These are phyloP conservation scores for Athelia sp. DNA, from an alignment of 1,284 basidiomycete genomes.

Conservation along the genomic window DNA sequence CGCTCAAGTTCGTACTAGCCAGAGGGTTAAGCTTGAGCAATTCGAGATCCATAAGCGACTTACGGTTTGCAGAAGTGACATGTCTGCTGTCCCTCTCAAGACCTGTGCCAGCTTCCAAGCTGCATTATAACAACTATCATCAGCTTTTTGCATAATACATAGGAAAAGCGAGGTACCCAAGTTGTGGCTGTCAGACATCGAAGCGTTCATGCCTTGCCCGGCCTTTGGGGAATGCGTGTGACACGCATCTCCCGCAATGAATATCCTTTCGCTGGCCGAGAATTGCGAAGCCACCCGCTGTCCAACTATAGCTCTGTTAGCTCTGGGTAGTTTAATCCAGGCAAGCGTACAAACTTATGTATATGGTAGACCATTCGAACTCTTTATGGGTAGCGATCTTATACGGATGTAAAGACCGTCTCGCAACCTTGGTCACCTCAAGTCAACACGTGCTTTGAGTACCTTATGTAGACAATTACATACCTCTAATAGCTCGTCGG, in stretches of 20 bases:
- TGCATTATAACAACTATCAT: conserved; percentile 10
- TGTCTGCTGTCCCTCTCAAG: conserved; percentile 48
- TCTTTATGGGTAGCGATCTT: conserved; percentile 48
- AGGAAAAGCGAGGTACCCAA: conserved; percentile 16
- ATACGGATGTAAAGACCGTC: conserved; percentile 67
- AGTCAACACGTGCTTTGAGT: not conserved
- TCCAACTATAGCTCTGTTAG: conserved; percentile 37
- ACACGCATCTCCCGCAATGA: conserved; percentile 79
- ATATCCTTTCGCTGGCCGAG: conserved; percentile 64
- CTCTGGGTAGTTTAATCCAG: not conserved
- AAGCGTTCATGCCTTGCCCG: conserved; percentile 71
- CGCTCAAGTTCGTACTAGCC: conserved; percentile 38
- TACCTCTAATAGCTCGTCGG: conserved; percentile 59
- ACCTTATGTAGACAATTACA: conserved; percentile 5
- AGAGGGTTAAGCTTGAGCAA: not conserved
- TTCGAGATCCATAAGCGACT: not conserved
- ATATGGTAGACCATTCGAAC: conserved; percentile 81
- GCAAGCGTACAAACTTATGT: conserved; percentile 44
- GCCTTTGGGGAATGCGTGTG: conserved; percentile 84
- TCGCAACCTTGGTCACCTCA: conserved; percentile 54
- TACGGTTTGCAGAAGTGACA: conserved; percentile 51
- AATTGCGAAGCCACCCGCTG: conserved; percentile 73
- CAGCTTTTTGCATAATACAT: not conserved
- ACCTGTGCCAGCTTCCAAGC: conserved; percentile 59
- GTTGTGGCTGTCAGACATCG: conserved; percentile 47